Percentiles rank a stretch among this genome's conserved stretches.
Conservation (phyloP, 1,284 basidiomycete genomes). For the Gymnopus androsaceus region DNA sequence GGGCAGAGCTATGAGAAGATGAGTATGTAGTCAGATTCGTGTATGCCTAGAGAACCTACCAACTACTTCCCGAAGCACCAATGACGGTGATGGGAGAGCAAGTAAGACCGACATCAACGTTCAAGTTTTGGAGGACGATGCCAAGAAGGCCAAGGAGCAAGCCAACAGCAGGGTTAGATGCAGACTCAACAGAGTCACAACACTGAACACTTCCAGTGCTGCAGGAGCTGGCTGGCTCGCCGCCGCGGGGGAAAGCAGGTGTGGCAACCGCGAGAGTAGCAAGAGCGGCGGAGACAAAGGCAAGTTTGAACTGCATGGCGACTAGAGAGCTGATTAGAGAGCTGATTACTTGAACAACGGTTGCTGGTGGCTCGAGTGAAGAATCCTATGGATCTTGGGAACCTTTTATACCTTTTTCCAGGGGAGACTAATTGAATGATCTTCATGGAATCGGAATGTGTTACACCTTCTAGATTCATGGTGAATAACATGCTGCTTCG, state of each 20-base stretch:
- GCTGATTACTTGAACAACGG: conserved; percentile 10
- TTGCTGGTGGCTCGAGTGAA: conserved; percentile 14
- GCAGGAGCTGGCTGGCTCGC: conserved; percentile 10
- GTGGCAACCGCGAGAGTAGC: conserved; percentile 19
- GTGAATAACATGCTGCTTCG: no score
- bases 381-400: background rate
- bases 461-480: no score
- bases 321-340: no score
- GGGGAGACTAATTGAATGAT: background rate
- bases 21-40: background rate
- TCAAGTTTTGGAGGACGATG: conserved; percentile 14
- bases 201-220: conserved; percentile 13
- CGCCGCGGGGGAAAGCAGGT: conserved; percentile 13
- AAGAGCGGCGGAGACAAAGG: conserved; percentile 9
- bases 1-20: background rate
- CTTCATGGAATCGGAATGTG: no score
- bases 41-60: conserved; percentile 22
- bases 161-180: background rate
- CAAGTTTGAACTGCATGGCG: conserved; percentile 16
- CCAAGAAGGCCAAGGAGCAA: conserved; percentile 5
- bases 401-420: conserved; percentile 5
- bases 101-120: conserved; percentile 17
- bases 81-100: conserved; percentile 27
- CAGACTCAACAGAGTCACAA: conserved; percentile 9
- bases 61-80: conserved; percentile 18